Conservation (phyloP, 495 filamentous ascomycete genomes). For the Sordaria brevicollis region DNA sequence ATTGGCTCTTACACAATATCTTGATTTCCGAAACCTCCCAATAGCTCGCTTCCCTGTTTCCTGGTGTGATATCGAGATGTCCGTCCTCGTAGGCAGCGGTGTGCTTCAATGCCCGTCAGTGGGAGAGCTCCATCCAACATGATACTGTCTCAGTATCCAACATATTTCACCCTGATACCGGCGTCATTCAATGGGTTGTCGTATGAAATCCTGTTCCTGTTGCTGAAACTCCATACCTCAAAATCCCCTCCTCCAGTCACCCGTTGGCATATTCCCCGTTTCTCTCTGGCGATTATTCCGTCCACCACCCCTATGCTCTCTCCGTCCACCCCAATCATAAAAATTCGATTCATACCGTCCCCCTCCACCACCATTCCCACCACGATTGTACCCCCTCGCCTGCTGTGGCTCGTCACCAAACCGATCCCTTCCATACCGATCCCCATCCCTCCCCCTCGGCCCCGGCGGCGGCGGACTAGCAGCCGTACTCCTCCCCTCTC, state of each 20-base stretch:
- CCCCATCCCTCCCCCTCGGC: constrained; percentile 6
- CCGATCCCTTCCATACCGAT: constrained; percentile 3
- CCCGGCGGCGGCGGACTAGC: constrained; percentile 27
- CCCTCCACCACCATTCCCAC: not conserved
- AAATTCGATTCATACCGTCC: constrained; percentile 1
- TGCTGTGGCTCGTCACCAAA: not conserved
- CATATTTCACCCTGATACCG: not conserved
- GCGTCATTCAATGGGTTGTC: not conserved
- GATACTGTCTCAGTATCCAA: not conserved
- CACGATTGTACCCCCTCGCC: not conserved
- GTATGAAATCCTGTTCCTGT: not conserved
- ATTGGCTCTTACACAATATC: too few species aligned
- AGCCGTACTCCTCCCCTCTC: constrained; percentile 24
- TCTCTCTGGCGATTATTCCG: not conserved
- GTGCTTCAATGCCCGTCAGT: too few species aligned
- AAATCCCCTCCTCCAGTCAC: constrained; percentile 48
- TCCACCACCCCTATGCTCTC: constrained; percentile 16
- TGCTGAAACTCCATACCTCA: not conserved
- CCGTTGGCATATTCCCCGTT: constrained; percentile 28
- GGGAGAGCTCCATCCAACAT: not conserved
- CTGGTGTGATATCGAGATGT: too few species aligned
- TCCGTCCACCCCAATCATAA: not conserved
- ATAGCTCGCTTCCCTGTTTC: too few species aligned
- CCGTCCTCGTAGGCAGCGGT: too few species aligned
- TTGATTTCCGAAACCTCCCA: too few species aligned